phyloP scores from a whole-genome alignment of 345 rosid genomes.

The Eucalyptus tenuipes region DNA sequence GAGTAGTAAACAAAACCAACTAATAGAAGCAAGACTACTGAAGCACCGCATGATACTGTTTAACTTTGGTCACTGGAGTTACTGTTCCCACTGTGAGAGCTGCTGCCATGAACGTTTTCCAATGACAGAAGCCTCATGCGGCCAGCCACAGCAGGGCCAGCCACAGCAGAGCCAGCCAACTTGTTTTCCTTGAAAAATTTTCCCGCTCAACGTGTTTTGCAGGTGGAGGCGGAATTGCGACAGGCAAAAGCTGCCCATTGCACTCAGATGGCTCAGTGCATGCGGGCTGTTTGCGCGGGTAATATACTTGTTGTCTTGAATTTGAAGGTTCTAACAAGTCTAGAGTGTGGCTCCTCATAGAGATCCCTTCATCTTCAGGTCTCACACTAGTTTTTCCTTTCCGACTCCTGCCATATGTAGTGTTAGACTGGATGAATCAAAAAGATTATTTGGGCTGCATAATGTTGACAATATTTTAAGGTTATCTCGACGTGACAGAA shows the following conservation, averaged over 20 bases:
- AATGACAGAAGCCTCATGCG: slow-evolving; percentile 73
- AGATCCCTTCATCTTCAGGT: slow-evolving; percentile 63
- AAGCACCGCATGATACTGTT: not conserved
- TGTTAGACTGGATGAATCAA: not conserved
- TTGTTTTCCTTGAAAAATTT: slow-evolving; percentile 80
- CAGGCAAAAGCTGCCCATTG: slow-evolving; percentile 21
- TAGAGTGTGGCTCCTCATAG: slow-evolving; percentile 8
- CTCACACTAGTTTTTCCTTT: slow-evolving; percentile 87
- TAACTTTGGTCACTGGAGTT: slow-evolving; percentile 53
- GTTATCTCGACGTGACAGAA: not conserved
- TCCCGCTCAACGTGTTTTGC: slow-evolving; percentile 87
- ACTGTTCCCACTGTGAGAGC: slow-evolving; percentile 67
- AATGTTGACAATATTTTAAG: not conserved
- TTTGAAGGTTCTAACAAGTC: slow-evolving; percentile 42
- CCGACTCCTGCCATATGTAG: slow-evolving; percentile 34
- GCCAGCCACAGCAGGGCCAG: slow-evolving; percentile 36
- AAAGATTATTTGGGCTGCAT: not conserved
- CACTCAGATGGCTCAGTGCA: slow-evolving; percentile 28
- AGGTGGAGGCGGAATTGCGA: slow-evolving; percentile 90
- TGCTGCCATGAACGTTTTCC: slow-evolving; percentile 74
- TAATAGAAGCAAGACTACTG: not conserved
- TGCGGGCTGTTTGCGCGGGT: slow-evolving; percentile 68
- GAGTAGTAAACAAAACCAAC: not conserved
- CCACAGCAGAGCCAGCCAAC: slow-evolving; percentile 44
- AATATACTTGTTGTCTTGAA: slow-evolving; percentile 49